Base-by-base conservation (phyloP, 768 basidiomycete genomes). In the Trametes meyenii region DNA sequence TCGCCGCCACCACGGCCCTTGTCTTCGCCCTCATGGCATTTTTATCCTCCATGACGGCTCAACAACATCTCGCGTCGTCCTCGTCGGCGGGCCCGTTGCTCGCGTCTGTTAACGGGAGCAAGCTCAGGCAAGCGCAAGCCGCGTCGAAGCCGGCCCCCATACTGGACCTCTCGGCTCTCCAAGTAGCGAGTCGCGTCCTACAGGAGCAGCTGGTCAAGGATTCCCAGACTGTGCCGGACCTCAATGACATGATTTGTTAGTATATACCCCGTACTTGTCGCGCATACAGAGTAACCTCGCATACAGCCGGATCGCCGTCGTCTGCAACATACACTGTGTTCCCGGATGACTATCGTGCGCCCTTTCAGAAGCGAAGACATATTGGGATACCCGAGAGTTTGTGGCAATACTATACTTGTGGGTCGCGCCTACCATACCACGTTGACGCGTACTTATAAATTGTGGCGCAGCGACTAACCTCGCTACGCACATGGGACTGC, bases 401-500 rank as follows among this genome's bases (percentile, higher is more conserved):
- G 55, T 92, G 90, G 58, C 85, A 91, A 68, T 88, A 88, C 70
- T 92, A 88, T 72, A 86, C 87, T 66, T 85, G 90, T 90, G 52
- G 54, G 63, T 58, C 35, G 42, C n/a, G 23, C 23, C 24, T 42
- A 10, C 5, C 12, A 48, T 36, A 29, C 38, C 24, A 50, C 14
- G 44, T 33, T 39, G 62, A 45, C 40, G 29, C 54, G 48, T 66
- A 53, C 69, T 69, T 45, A 58, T 63, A 63, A 62, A 43, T 65
- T 39, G 43, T 36, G 17, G 51, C 54, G 29, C 70, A 92, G 90
- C 81, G 58, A 81, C 84, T 38, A 87, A 78, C 69, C 84, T 89
- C 55, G 85, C 85, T 24, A 86, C 90, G 17, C 88, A 91, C 69
- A 90, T 97, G 89, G 96, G 96, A 11, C 75, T 99, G 55, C 83